Conservation (phyloP, 805 yeast genomes). For the Cyberlindnera saturnus region DNA sequence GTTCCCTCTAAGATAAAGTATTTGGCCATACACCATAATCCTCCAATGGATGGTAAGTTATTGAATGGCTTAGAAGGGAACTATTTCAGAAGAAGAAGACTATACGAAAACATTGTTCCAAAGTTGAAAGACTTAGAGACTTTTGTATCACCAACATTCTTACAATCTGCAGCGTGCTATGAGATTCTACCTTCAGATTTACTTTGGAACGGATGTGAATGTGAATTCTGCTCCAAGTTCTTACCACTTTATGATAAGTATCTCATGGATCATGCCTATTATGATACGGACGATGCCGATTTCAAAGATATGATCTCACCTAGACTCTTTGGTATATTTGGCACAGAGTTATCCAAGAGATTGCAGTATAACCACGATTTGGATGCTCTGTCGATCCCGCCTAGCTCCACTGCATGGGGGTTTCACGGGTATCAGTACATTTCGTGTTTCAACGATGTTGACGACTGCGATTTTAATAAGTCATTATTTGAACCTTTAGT, state of each 20-base stretch:
- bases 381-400: slow-evolving; percentile 26
- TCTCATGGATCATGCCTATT: slow-evolving; percentile 59
- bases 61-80: slow-evolving; percentile 72
- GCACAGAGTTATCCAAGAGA: slow-evolving; percentile 37
- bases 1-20: slow-evolving; percentile 30
- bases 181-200: slow-evolving; percentile 66
- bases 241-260: slow-evolving; percentile 52
- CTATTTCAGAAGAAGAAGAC: slow-evolving; percentile 48
- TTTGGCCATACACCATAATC: slow-evolving; percentile 50
- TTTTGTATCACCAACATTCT: slow-evolving; percentile 51
- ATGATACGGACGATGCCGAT: slow-evolving; percentile 36
- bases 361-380: slow-evolving; percentile 26
- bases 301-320: slow-evolving; percentile 59
- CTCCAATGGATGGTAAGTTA: slow-evolving; percentile 52
- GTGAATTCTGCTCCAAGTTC: slow-evolving; percentile 44
- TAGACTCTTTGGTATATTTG: slow-evolving; percentile 47
- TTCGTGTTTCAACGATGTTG: slow-evolving; percentile 31
- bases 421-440: slow-evolving; percentile 42
- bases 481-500: slow-evolving; percentile 35
- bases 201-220: slow-evolving; percentile 74
- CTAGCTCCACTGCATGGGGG: slow-evolving; percentile 35
- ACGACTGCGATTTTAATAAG: slow-evolving; percentile 38
- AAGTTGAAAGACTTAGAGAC: slow-evolving; percentile 33
- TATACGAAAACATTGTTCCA: slow-evolving; percentile 47
- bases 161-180: slow-evolving; percentile 58